Evolutionary conservation across 179 eudicot genomes (phyloP).

Genomic region (Beta macrorhiza): DNA sequence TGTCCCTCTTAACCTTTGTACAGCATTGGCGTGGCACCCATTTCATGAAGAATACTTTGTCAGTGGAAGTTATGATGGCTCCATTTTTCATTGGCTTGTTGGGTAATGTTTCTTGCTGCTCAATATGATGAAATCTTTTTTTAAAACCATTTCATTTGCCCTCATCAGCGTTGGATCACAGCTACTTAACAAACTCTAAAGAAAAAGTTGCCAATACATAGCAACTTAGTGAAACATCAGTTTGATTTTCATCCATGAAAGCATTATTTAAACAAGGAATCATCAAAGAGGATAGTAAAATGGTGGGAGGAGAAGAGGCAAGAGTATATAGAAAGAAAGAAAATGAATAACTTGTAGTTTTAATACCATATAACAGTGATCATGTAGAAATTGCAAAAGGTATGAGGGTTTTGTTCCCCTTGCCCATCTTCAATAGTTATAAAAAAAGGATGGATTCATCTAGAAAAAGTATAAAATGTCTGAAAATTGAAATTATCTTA

Average conservation of each 20-base stretch:
- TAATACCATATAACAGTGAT: background rate
- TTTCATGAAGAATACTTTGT: slow-evolving; percentile 98
- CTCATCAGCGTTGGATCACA: background rate
- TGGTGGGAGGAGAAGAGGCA: background rate
- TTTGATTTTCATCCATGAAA: background rate
- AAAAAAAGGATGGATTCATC: background rate
- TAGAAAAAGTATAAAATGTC: background rate
- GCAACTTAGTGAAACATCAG: background rate
- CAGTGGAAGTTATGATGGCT: slow-evolving; percentile 96
- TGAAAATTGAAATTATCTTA: background rate
- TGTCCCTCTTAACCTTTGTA: background rate
- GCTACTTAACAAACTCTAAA: too few relatives aligned
- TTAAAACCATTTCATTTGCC: background rate
- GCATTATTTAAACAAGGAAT: background rate
- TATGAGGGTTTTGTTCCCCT: background rate
- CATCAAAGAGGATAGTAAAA: background rate
- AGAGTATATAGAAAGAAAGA: background rate
- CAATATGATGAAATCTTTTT: background rate
- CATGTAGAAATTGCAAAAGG: background rate
- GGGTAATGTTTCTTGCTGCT: slow-evolving; percentile 52
- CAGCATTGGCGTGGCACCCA: slow-evolving; percentile 99
- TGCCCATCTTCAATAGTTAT: background rate
- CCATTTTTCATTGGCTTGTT: slow-evolving; percentile 95
- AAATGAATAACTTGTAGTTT: background rate
- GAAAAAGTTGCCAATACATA: too few relatives aligned